phyloP scores from a whole-genome alignment of 2,329 filamentous ascomycete genomes.

The Colletotrichum sp. region DNA sequence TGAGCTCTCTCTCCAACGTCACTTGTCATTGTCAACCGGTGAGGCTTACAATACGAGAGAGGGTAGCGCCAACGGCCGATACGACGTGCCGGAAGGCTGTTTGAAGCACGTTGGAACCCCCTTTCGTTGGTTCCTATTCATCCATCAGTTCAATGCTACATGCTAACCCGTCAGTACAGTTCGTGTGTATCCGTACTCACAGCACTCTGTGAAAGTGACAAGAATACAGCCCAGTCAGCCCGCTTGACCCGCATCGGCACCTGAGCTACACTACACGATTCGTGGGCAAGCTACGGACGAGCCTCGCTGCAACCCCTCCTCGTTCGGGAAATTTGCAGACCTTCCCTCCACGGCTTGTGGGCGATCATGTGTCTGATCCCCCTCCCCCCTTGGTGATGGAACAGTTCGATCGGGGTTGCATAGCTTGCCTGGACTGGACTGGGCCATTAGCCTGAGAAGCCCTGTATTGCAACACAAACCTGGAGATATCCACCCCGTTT shows the following conservation, averaged over 20 bases:
- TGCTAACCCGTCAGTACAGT: background rate
- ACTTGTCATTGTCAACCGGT: background rate
- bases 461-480: background rate
- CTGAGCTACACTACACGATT: background rate
- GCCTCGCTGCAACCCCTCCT: background rate
- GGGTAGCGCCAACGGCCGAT: background rate
- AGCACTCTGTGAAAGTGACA: too few relatives aligned
- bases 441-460: background rate
- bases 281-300: background rate
- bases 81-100: background rate
- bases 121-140: background rate
- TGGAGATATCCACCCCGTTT: background rate
- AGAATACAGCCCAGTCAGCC: background rate
- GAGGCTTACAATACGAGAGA: background rate
- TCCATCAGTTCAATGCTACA: background rate
- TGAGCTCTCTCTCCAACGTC: background rate
- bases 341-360: constrained; percentile 8
- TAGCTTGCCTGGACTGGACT: background rate
- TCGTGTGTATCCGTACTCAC: background rate
- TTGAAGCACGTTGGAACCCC: background rate
- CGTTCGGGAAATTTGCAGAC: constrained; percentile 17
- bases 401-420: constrained; percentile 5
- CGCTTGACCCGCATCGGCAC: constrained; percentile 5
- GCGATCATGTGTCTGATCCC: constrained; percentile 12
- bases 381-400: background rate